Conservation (phyloP, 345 rosid species). For the Punica granatum region DNA sequence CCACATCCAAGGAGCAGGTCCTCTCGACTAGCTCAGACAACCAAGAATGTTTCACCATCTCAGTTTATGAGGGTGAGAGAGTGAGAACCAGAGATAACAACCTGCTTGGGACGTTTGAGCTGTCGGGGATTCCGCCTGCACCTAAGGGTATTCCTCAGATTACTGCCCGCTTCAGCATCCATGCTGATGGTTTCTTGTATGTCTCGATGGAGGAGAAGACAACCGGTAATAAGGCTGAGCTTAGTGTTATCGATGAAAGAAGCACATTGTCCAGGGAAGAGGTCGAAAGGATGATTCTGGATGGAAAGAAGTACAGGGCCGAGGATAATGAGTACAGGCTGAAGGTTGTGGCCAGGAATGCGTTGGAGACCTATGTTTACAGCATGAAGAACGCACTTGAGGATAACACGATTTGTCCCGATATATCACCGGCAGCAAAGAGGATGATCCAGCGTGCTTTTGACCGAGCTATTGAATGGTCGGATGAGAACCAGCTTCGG, state of each 20-base stretch:
- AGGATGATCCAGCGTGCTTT: constrained; percentile 7
- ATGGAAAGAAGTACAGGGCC: constrained; percentile 3
- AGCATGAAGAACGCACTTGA: constrained; percentile 11
- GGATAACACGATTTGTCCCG: constrained; percentile 10
- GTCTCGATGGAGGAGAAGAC: constrained; percentile 12
- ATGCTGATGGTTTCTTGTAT: constrained; percentile 6
- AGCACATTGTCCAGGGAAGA: constrained; percentile 4
- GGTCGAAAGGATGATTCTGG: constrained; percentile 7
- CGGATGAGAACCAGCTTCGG: constrained; percentile 10
- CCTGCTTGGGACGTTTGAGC: constrained; percentile 20
- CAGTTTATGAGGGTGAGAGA: constrained; percentile 35
- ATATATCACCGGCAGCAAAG: constrained; percentile 4
- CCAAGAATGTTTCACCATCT: constrained; percentile 32
- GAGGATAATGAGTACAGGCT: constrained; percentile 12
- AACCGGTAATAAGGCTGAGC: constrained; percentile 6
- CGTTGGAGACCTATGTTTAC: constrained; percentile 6
- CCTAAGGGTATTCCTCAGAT: constrained; percentile 10
- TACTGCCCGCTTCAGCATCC: constrained; percentile 3
- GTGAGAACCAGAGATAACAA: constrained; percentile 33
- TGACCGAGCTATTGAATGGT: constrained; percentile 3
- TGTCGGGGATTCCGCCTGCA: constrained; percentile 12
- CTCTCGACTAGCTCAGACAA: constrained; percentile 33
- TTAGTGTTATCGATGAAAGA: constrained; percentile 4
- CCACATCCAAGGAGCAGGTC: constrained; percentile 34
- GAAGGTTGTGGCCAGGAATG: constrained; percentile 10